Evolutionary conservation across 2,329 filamentous ascomycete species (phyloP).

Genomic region (Aulographum hederae): DNA sequence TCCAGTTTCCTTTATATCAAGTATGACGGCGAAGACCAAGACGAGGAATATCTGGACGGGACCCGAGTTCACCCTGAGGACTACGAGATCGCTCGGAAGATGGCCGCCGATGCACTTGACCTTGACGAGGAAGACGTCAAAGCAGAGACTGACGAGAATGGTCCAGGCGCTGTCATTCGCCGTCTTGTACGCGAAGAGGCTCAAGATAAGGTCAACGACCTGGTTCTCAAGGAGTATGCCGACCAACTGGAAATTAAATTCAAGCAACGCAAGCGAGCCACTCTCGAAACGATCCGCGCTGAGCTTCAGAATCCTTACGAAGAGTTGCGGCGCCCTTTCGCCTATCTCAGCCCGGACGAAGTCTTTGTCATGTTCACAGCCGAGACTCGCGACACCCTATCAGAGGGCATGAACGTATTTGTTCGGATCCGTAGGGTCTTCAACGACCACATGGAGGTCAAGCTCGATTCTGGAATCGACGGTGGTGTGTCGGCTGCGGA

Average conservation of each 20-base stretch:
- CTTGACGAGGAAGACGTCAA: slow-evolving; percentile 97
- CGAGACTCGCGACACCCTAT: slow-evolving; percentile 68
- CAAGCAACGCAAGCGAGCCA: slow-evolving; percentile 86
- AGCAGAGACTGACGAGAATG: slow-evolving; percentile 79
- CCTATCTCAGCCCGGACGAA: slow-evolving; percentile 50
- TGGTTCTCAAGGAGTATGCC: slow-evolving; percentile 92
- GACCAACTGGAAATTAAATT: slow-evolving; percentile 88
- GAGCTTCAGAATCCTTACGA: slow-evolving; percentile 89
- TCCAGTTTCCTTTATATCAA: slow-evolving; percentile 87
- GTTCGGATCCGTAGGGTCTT: slow-evolving; percentile 78
- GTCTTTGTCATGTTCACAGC: slow-evolving; percentile 95
- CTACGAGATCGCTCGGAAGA: slow-evolving; percentile 94
- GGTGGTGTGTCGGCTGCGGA: slow-evolving; percentile 71
- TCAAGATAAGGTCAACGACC: slow-evolving; percentile 86
- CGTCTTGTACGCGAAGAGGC: slow-evolving; percentile 91
- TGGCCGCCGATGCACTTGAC: slow-evolving; percentile 91
- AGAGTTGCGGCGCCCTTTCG: slow-evolving; percentile 71
- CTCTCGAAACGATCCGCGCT: slow-evolving; percentile 85
- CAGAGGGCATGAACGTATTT: slow-evolving; percentile 81
- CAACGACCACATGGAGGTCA: slow-evolving; percentile 82
- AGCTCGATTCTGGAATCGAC: slow-evolving; percentile 86
- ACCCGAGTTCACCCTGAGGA: slow-evolving; percentile 96
- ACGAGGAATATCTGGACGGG: slow-evolving; percentile 85
- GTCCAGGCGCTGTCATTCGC: slow-evolving; percentile 74
- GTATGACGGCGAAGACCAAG: slow-evolving; percentile 63